Conservation (phyloP, 2,329 filamentous ascomycete species). For the Tolypocladium guangdongense region DNA sequence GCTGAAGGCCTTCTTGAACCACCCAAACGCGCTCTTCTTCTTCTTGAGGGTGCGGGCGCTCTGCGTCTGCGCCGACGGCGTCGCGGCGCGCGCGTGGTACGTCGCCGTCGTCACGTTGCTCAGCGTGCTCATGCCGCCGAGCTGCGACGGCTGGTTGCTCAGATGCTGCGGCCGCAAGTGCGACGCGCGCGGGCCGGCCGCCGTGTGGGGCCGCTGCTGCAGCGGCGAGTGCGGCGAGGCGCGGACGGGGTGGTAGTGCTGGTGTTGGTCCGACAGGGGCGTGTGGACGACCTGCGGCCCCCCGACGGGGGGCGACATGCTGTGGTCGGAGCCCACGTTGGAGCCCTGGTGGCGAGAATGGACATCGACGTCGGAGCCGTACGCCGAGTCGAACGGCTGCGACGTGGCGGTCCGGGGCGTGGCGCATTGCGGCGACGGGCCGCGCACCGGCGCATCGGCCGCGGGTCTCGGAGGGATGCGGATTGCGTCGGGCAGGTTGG, state of each 20-base stretch:
- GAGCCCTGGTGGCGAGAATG: constrained; percentile 19
- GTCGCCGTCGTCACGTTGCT: constrained; percentile 41
- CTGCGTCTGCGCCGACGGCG: constrained; percentile 14
- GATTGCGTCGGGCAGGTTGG: constrained; percentile 40
- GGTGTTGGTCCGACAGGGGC: constrained; percentile 27
- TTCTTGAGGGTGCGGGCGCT: constrained; percentile 43
- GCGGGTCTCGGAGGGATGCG: constrained; percentile 33
- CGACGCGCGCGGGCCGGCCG: constrained; percentile 23
- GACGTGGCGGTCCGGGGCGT: constrained; percentile 19
- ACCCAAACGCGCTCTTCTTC: constrained; percentile 57
- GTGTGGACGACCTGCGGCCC: constrained; percentile 17
- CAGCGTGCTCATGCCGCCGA: constrained; percentile 45
- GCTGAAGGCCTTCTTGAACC: constrained; percentile 58
- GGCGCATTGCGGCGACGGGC: constrained; percentile 20
- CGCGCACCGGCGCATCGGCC: constrained; percentile 9
- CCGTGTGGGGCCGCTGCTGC: constrained; percentile 47
- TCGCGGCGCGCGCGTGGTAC: constrained; percentile 23
- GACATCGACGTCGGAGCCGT: constrained; percentile 35
- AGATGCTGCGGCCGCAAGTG: constrained; percentile 24
- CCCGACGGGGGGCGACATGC: constrained; percentile 13
- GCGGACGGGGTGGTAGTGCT: constrained; percentile 50
- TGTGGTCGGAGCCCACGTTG: constrained; percentile 22
- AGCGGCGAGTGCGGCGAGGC: constrained; percentile 54
- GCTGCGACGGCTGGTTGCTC: constrained; percentile 39
- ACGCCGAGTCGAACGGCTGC: constrained; percentile 33